Percentiles rank a stretch among this genome's conserved stretches.
phyloP scores from a whole-genome alignment of 371 early-diverging fungal species.

The Umbelopsis sp. region DNA sequence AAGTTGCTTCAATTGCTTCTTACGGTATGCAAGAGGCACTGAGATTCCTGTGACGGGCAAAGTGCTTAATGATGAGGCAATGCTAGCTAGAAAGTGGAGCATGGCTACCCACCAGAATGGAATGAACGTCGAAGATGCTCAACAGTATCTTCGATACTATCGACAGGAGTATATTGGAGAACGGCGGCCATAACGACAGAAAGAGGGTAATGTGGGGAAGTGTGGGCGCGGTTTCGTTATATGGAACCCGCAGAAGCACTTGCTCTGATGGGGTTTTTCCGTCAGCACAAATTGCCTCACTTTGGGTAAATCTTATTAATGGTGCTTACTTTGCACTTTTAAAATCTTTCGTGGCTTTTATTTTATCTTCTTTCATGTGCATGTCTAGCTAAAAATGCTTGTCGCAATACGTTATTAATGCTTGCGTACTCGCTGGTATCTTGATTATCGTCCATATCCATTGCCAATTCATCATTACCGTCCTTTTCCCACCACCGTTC shows the following conservation, averaged over 20 bases:
- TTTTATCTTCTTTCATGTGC: background rate
- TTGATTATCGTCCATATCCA: slow-evolving; percentile 20
- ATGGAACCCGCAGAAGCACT: slow-evolving; percentile 1
- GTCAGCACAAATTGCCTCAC: slow-evolving; percentile 6
- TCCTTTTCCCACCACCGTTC: slow-evolving; percentile 33
- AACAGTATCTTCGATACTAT: slow-evolving; percentile 44
- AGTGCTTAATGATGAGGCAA: no score
- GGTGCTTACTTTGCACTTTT: background rate
- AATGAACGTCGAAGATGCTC: slow-evolving; percentile 39
- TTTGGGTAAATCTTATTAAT: background rate
- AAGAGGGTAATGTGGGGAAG: background rate
- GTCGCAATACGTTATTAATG: slow-evolving; percentile 27
- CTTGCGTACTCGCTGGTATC: slow-evolving; percentile 19
- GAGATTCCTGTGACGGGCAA: slow-evolving; percentile 38
- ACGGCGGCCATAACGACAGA: slow-evolving; percentile 22
- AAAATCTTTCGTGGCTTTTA: background rate
- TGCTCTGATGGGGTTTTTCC: background rate
- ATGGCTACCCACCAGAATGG: slow-evolving; percentile 31
- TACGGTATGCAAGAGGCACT: slow-evolving; percentile 60
- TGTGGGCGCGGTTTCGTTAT: background rate
- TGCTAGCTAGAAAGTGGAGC: no score
- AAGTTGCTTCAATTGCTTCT: slow-evolving; percentile 69
- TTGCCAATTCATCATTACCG: background rate
- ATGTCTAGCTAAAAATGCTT: slow-evolving; percentile 33
- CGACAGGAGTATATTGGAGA: slow-evolving; percentile 38